These are phyloP conservation scores for Eutypa lata DNA, from an alignment of 2,329 filamentous ascomycete species.

Conservation along the genomic window DNA sequence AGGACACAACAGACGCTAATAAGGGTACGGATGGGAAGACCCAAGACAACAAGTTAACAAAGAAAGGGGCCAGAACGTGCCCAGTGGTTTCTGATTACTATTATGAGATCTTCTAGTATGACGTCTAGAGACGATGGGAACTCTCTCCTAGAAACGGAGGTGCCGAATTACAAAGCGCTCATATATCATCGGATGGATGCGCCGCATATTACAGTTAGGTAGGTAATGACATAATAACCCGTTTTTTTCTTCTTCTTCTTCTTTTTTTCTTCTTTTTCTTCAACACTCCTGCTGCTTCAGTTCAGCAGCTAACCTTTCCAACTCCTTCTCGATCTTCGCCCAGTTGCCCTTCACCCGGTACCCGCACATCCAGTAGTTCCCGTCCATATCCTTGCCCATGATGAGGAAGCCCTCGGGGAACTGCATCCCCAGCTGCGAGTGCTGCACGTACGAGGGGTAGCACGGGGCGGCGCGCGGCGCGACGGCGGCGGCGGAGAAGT, in stretches of 20 bases:
- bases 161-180: not conserved
- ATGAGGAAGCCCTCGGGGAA: slow-evolving; percentile 26
- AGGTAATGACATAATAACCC: no score
- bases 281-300: no score
- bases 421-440: slow-evolving; percentile 18
- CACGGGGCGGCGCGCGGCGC: slow-evolving; percentile 4
- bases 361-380: slow-evolving; percentile 28
- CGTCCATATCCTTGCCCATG: slow-evolving; percentile 24
- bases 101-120: no score
- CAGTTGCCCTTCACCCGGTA: slow-evolving; percentile 22
- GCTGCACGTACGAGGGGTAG: slow-evolving; percentile 22
- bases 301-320: not conserved
- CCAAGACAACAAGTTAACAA: no score
- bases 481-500: slow-evolving; percentile 24
- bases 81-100: no score
- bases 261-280: no score
- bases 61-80: no score
- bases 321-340: slow-evolving; percentile 16
- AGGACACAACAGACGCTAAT: no score
- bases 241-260: no score
- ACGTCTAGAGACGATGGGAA: no score
- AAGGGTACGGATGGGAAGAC: no score
- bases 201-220: not conserved
- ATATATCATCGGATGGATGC: not conserved
- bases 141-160: no score